Evolutionary conservation across 441 rosid genomes (phyloP).

Genomic region (Gossypium schwendimanii): DNA sequence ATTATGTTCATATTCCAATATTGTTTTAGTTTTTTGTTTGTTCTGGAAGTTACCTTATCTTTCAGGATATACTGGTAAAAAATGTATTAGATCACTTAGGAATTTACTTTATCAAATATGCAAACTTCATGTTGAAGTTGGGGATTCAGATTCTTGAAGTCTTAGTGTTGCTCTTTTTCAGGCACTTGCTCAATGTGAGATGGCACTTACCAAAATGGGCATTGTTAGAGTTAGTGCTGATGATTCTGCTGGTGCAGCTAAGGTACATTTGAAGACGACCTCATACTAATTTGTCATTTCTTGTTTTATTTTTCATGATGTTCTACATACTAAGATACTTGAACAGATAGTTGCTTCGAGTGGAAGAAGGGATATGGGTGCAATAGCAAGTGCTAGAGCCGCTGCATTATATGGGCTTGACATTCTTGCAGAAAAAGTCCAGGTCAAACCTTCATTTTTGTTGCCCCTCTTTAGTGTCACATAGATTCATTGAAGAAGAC

Average conservation of each 20-base stretch:
- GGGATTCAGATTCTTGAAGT: background rate
- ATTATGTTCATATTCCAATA: slow-evolving; percentile 1
- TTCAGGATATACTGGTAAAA: background rate
- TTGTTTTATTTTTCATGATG: background rate
- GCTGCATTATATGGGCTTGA: slow-evolving; percentile 79
- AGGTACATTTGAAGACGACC: slow-evolving; percentile 33
- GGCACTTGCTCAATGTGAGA: slow-evolving; percentile 84
- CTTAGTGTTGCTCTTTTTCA: slow-evolving; percentile 24
- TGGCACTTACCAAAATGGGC: slow-evolving; percentile 54
- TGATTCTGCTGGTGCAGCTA: slow-evolving; percentile 90
- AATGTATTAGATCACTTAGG: background rate
- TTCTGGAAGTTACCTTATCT: background rate
- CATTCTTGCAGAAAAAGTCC: slow-evolving; percentile 67
- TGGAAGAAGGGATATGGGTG: slow-evolving; percentile 56
- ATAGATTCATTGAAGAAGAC: slow-evolving; percentile 1
- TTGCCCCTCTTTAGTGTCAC: background rate
- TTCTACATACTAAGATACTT: background rate
- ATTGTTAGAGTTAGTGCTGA: slow-evolving; percentile 48
- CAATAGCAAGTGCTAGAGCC: slow-evolving; percentile 86
- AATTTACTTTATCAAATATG: background rate
- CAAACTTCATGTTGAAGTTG: background rate
- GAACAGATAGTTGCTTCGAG: slow-evolving; percentile 55
- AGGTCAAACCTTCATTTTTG: slow-evolving; percentile 36
- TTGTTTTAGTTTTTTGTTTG: background rate
- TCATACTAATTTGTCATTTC: slow-evolving; percentile 9